Base-by-base conservation (phyloP, 2,329 filamentous ascomycete species). In the Magnaporthiopsis poae region DNA sequence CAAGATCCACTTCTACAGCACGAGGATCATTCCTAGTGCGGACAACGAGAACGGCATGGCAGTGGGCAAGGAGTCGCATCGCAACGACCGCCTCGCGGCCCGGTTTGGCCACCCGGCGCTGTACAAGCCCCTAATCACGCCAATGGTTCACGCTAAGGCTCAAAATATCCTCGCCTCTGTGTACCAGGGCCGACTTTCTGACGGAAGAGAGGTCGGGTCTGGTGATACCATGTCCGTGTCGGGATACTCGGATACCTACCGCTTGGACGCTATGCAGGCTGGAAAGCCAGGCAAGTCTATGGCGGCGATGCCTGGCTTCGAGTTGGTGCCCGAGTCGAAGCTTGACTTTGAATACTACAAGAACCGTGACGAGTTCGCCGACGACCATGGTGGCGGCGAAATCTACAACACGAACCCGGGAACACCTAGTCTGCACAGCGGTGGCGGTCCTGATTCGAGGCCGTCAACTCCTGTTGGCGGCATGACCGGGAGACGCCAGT, bases 271-370 rank as follows among this genome's bases (percentile, higher is more conserved):
- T n/a, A 96, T 98, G 92, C 81, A 82, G 7, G 83, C 86, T 0
- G 87, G 87, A 67, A 88, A 88, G 69, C 72, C 74, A 0, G 77
- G 78, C 39, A 78, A 78, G 68, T 70, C 73, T 15, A 72, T 61
- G 4, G 60, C 46, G 7, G 62, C 66, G 0, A 70, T 90, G 5
- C 87, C 89, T 0, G 91, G 92, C 0, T 97, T 97, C 76, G 94
- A 98, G 77, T 87, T 96, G 67, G 93, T 98, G 0, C 88, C 90
- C 0, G 94, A 98, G 72, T 85, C 85, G 66, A 87, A 92, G 63
- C 88, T 96, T 76, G 92, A 96, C 75, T 96, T 96, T 74, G 88
- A 92, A 68, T 94, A 92, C 78, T 98, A 88, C 82, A 97, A 96
- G 77, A 89, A 96, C 76, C 84, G 92, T 1, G 85, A 90, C 2